phyloP scores from a whole-genome alignment of 2,329 filamentous ascomycete genomes.

The Cordyceps cateniannulata region DNA sequence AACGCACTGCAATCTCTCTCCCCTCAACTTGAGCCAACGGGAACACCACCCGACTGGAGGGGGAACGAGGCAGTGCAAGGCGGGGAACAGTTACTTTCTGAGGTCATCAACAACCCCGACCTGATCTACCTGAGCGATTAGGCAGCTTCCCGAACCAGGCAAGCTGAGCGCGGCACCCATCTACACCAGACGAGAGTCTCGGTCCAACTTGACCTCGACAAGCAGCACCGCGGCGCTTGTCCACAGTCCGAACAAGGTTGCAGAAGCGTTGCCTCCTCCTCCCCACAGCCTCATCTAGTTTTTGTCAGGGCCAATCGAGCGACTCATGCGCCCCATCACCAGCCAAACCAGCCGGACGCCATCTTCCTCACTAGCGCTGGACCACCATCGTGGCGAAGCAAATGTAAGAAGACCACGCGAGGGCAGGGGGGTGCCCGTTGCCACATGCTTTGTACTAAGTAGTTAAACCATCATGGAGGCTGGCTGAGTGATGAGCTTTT shows the following conservation, averaged over 20 bases:
- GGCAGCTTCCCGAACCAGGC: not conserved
- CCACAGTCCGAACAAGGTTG: not conserved
- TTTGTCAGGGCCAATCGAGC: not conserved
- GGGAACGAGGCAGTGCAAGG: slow-evolving; percentile 7
- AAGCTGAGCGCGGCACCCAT: not conserved
- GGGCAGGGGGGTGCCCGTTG: not conserved
- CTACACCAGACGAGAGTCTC: not conserved
- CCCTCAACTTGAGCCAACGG: not conserved
- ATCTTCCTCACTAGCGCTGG: not conserved
- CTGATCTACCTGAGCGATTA: not conserved
- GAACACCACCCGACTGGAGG: slow-evolving; percentile 2
- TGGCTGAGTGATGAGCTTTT: not conserved
- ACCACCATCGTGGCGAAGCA: slow-evolving; percentile 7
- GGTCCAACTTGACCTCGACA: not conserved
- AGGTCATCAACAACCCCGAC: not conserved
- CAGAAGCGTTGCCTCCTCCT: not conserved
- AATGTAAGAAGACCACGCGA: too few species aligned
- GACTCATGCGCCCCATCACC: not conserved
- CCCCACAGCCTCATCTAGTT: not conserved
- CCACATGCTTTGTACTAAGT: not conserved
- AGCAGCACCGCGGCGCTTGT: not conserved
- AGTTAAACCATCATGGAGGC: not conserved
- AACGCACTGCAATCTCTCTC: not conserved
- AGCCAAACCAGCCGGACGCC: not conserved
- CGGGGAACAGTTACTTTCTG: not conserved